Evolutionary conservation across 495 filamentous ascomycete genomes (phyloP).

Genomic region (Penicillium chermesinum): DNA sequence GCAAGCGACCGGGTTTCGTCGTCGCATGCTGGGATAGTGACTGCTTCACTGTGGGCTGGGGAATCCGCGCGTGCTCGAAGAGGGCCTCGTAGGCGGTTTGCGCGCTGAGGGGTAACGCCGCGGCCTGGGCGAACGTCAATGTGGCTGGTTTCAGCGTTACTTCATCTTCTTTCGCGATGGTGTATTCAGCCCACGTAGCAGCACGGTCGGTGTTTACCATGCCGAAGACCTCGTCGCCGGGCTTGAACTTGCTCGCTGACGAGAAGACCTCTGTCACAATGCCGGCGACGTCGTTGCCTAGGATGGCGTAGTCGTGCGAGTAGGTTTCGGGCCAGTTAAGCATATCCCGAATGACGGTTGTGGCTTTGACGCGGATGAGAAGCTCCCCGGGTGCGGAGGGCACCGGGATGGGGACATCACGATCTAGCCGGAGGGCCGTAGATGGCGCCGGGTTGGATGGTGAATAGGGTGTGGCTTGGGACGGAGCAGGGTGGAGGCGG

Average conservation of each 20-base stretch:
- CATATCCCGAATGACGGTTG: slow-evolving; percentile 28
- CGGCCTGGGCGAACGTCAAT: slow-evolving; percentile 19
- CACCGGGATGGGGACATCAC: slow-evolving; percentile 21
- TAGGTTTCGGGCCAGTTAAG: slow-evolving; percentile 35
- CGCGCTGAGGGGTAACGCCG: slow-evolving; percentile 30
- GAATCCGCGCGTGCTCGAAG: slow-evolving; percentile 22
- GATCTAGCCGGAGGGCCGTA: slow-evolving; percentile 27
- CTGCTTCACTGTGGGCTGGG: slow-evolving; percentile 1
- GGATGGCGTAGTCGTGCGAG: slow-evolving; percentile 18
- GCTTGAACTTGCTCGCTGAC: slow-evolving; percentile 12
- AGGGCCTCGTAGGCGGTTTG: slow-evolving; percentile 33
- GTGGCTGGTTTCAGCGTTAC: too few relatives aligned
- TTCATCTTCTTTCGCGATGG: too few relatives aligned
- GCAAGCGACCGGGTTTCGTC: slow-evolving; percentile 2
- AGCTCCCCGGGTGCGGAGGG: slow-evolving; percentile 16
- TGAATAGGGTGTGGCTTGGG: slow-evolving; percentile 15
- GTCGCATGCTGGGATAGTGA: too few relatives aligned
- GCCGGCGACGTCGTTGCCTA: slow-evolving; percentile 45
- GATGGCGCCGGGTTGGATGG: slow-evolving; percentile 32
- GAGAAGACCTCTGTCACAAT: slow-evolving; percentile 20
- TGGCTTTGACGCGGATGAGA: slow-evolving; percentile 26
- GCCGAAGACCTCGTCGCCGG: slow-evolving; percentile 33
- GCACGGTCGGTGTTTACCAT: slow-evolving; percentile 22
- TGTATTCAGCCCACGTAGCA: slow-evolving; percentile 30
- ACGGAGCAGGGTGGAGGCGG: slow-evolving; percentile 29